A percentile compares a stretch with the other conserved stretches of the same genome.
These are phyloP conservation scores for Starmerella tilneyi DNA, from an alignment of 805 yeast species.

Conservation along the genomic window DNA sequence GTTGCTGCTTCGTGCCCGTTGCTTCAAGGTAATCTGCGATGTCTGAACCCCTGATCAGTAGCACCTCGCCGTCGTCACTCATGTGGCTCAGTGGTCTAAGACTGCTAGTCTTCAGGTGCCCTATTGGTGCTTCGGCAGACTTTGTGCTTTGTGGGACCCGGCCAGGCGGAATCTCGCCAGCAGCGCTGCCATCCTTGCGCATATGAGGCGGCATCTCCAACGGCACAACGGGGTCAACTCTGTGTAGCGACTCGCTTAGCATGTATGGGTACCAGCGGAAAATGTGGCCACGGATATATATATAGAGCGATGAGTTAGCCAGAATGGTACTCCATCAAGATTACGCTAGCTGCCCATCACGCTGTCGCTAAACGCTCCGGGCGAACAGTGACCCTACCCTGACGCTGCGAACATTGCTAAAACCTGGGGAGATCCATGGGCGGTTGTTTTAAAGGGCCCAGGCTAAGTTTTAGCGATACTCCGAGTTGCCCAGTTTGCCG, in stretches of 20 bases:
- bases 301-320: neutral
- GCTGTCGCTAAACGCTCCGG: conserved; percentile 1
- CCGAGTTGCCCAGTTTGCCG: no score
- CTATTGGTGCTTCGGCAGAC: neutral
- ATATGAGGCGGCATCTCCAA: neutral
- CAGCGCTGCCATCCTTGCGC: no score
- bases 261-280: neutral
- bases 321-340: neutral
- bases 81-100: neutral
- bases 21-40: conserved; percentile 8
- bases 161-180: no score
- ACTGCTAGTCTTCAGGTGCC: neutral
- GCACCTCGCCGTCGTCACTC: conserved; percentile 10
- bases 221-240: neutral
- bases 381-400: neutral
- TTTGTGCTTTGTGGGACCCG: no score
- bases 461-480: no score
- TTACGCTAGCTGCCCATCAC: conserved; percentile 6
- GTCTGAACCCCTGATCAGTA: conserved; percentile 11
- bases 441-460: no score
- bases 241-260: neutral
- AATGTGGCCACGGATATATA: neutral
- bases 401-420: neutral
- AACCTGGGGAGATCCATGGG: no score
- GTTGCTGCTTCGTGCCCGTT: neutral